Base-by-base conservation (phyloP, 495 filamentous ascomycete genomes). In the Bryoglossum gracile region DNA sequence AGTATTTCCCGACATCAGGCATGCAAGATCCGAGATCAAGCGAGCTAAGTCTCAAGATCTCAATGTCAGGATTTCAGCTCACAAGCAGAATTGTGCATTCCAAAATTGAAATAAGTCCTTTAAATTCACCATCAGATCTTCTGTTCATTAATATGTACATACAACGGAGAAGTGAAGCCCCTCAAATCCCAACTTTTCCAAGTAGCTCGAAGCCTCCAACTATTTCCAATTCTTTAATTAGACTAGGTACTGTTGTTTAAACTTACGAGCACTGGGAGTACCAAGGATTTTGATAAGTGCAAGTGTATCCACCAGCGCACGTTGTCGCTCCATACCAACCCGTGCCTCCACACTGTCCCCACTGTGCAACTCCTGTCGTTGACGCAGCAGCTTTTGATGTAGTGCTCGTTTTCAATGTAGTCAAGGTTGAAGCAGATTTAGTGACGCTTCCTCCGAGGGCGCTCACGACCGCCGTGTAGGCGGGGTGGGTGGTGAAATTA, bases 401-500 rank as follows among this genome's bases (percentile, higher is more conserved):
- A 25, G 28, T 46, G n/a, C 30, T 43, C 28, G 43, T 54, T 16
- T 57, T 45, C n/a, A 61, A 62, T 6, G 53, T 36, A 5, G 51
- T 56, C 11, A 57, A 40, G 26, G 55, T 44, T 6, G 39, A n/a
- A 18, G 58, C 46, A 16, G 54, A 49, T 10, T 57, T 65, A 34
- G 61, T 64, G 5, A 54, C 50, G 8, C 56, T 51, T 3, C 49
- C 54, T 11, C 50, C 45, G 14, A 68, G 44, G 4, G 56, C 62
- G 11, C 40, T 51, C 16, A 57, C 53, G 34, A 70, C 57, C n/a
- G 60, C 69, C 28, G 57, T 50, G 51, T 76, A 80, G 0, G 78
- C 80, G 2, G 78, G 75, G 61, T 84, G 77, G 63, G 73, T 75
- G 2, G 41, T 61, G 19, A 75, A 71, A 45, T 78, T 65, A 45